A percentile compares a stretch with the other conserved stretches of the same genome.
Conservation (phyloP, 2,329 filamentous ascomycete genomes). For the Beauveria medogensis region DNA sequence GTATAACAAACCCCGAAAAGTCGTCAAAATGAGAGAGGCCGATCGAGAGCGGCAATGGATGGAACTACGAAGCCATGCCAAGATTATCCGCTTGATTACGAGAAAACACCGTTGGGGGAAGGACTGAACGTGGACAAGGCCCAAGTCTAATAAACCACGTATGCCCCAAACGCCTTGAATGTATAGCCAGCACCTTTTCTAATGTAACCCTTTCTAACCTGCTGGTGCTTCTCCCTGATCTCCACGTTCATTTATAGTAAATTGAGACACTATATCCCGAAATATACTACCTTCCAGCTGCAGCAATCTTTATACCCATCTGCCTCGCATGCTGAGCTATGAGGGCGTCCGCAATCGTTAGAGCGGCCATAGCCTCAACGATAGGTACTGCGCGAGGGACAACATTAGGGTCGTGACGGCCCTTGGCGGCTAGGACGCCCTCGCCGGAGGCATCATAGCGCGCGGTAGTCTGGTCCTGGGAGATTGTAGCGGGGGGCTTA, state of each 20-base stretch:
- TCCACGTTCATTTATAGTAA: slow-evolving; percentile 16
- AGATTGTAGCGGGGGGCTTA: slow-evolving; percentile 92
- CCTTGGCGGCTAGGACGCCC: slow-evolving; percentile 82
- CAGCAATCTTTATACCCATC: slow-evolving; percentile 24
- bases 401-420: slow-evolving; percentile 88
- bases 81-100: no score
- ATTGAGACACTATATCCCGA: slow-evolving; percentile 1
- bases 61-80: no score
- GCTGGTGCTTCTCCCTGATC: slow-evolving; percentile 16
- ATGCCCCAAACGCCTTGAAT: slow-evolving; percentile 17
- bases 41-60: no score
- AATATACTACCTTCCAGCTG: neutral
- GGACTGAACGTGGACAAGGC: slow-evolving; percentile 17
- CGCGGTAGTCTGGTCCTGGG: slow-evolving; percentile 75
- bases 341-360: slow-evolving; percentile 81
- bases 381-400: slow-evolving; percentile 65
- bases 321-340: slow-evolving; percentile 67
- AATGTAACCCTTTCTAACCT: slow-evolving; percentile 17
- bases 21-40: no score
- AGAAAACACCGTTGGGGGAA: slow-evolving; percentile 12
- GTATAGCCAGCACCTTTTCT: slow-evolving; percentile 14
- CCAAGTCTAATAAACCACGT: slow-evolving; percentile 17
- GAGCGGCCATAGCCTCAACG: slow-evolving; percentile 82
- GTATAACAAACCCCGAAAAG: no score
- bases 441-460: slow-evolving; percentile 64